Evolutionary conservation across 202 grass and related monocot genomes (phyloP).

Genomic region (Digitaria exilis): DNA sequence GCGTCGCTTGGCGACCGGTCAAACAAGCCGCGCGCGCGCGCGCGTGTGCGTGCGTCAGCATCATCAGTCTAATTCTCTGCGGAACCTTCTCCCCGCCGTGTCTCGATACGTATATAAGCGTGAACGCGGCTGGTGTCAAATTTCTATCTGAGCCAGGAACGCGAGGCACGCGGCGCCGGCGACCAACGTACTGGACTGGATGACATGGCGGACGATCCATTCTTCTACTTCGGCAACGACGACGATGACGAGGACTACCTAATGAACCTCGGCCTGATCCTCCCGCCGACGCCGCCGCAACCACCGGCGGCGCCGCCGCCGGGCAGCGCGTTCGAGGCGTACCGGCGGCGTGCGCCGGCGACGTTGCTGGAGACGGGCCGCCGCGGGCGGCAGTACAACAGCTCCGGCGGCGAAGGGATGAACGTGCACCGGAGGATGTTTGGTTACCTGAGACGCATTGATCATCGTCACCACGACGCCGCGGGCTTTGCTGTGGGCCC

Average conservation of each 20-base stretch:
- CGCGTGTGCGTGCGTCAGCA: too few relatives aligned
- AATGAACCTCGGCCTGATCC: background rate
- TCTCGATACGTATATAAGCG: slow-evolving; percentile 26
- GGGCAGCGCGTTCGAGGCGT: slow-evolving; percentile 12
- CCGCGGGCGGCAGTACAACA: background rate
- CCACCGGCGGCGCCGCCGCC: background rate
- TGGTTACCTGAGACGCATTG: slow-evolving; percentile 9
- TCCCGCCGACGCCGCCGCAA: background rate
- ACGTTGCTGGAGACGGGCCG: background rate
- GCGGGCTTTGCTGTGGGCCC: background rate
- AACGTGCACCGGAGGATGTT: slow-evolving; percentile 55
- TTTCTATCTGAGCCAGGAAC: too few relatives aligned
- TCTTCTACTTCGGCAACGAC: slow-evolving; percentile 11
- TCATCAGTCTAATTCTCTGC: background rate
- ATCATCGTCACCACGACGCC: background rate
- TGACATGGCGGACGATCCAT: slow-evolving; percentile 34
- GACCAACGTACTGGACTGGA: background rate
- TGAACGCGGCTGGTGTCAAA: background rate
- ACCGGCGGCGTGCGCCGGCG: background rate
- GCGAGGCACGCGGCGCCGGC: background rate
- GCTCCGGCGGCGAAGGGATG: background rate
- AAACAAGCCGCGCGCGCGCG: slow-evolving; percentile 21
- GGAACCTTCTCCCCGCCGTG: background rate
- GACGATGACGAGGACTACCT: background rate
- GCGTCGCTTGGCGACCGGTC: slow-evolving; percentile 24